Evolutionary conservation across 805 yeast species (phyloP).

Genomic region (Candida tammaniensis): DNA sequence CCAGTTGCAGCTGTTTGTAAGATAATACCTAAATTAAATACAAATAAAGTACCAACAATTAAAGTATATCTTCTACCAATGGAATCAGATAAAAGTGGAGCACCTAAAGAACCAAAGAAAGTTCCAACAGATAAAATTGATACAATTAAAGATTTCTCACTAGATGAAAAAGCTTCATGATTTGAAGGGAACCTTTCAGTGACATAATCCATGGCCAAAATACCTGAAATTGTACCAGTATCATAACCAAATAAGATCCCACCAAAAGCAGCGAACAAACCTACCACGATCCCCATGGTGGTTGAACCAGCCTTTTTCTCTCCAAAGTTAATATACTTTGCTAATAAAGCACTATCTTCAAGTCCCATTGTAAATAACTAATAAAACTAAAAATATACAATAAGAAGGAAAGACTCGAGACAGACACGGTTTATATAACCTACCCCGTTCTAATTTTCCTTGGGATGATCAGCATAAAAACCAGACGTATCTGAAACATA

Average conservation of each 20-base stretch:
- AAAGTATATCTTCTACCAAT: constrained; percentile 40
- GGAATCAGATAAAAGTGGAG: constrained; percentile 35
- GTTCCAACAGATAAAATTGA: constrained; percentile 39
- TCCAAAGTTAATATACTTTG: constrained; percentile 39
- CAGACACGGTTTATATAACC: too few species aligned
- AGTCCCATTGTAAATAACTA: constrained; percentile 43
- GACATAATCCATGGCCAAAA: constrained; percentile 39
- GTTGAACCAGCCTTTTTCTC: constrained; percentile 47
- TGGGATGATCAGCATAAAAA: too few species aligned
- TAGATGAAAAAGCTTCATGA: constrained; percentile 14
- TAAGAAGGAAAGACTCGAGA: too few species aligned
- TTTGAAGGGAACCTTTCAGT: constrained; percentile 22
- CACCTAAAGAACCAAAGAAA: constrained; percentile 37
- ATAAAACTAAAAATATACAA: too few species aligned
- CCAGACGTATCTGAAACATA: too few species aligned
- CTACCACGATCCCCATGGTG: constrained; percentile 38
- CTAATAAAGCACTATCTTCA: constrained; percentile 28
- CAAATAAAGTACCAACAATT: constrained; percentile 28
- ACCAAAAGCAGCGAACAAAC: constrained; percentile 41
- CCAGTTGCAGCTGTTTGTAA: constrained; percentile 36
- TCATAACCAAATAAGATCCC: constrained; percentile 43
- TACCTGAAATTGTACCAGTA: constrained; percentile 43
- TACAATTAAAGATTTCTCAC: constrained; percentile 25
- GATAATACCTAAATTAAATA: constrained; percentile 36
- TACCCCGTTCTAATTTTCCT: too few species aligned